A percentile compares a stretch with the other conserved stretches of the same genome.
phyloP scores from a whole-genome alignment of 129 eudicot genomes.

The Scalesia atractyloides region DNA sequence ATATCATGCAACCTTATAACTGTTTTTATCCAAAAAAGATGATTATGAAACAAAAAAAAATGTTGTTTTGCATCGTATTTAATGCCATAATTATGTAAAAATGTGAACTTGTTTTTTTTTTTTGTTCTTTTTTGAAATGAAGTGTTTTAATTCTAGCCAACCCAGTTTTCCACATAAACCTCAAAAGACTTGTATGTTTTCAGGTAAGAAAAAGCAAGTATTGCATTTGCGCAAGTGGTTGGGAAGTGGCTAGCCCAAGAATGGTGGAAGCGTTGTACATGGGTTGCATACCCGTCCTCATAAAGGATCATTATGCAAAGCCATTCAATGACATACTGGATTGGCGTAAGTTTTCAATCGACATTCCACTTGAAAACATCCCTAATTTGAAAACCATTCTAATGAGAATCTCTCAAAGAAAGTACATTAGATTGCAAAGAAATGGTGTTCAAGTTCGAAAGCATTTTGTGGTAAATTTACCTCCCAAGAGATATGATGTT shows the following conservation, averaged over 20 bases:
- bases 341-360: slow-evolving; percentile 65
- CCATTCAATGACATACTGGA: slow-evolving; percentile 77
- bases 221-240: slow-evolving; percentile 89
- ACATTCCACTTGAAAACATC: slow-evolving; percentile 47
- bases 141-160: neutral
- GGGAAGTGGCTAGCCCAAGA: slow-evolving; percentile 87
- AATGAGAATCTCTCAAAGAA: slow-evolving; percentile 39
- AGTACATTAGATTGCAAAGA: slow-evolving; percentile 52
- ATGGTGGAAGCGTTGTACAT: slow-evolving; percentile 79
- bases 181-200: neutral
- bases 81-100: neutral
- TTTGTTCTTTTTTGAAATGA: neutral
- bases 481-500: slow-evolving; percentile 73
- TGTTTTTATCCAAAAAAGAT: too few relatives aligned
- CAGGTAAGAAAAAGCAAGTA: slow-evolving; percentile 54
- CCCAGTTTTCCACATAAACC: neutral
- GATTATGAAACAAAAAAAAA: too few relatives aligned
- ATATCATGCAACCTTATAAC: too few relatives aligned
- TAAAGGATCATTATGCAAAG: slow-evolving; percentile 57
- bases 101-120: neutral
- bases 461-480: slow-evolving; percentile 68
- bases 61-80: too few relatives aligned
- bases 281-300: slow-evolving; percentile 76
- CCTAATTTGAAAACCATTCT: slow-evolving; percentile 66
- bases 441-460: slow-evolving; percentile 49